Evolutionary conservation across 352 stramenopile species (phyloP).

Genomic region (Pelagophyceae sp.): DNA sequence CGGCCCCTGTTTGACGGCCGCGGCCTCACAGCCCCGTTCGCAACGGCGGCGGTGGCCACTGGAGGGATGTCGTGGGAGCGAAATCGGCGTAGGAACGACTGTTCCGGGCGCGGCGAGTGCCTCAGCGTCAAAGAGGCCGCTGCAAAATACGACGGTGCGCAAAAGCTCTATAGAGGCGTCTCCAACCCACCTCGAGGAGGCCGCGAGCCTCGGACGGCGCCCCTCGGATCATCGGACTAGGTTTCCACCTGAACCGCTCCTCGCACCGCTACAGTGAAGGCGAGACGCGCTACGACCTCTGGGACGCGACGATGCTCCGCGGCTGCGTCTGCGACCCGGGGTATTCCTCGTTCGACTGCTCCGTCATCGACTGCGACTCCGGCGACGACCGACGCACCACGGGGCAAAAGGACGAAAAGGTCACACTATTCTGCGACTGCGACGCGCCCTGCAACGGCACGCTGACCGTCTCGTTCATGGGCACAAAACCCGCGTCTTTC

Average conservation of each 20-base stretch:
- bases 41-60: no score
- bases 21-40: no score
- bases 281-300: constrained; percentile 35
- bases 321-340: constrained; percentile 70
- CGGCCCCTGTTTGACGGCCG: no score
- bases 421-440: constrained; percentile 33
- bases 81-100: constrained; percentile 21
- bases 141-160: constrained; percentile 11
- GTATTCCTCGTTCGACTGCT: constrained; percentile 58
- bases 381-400: constrained; percentile 26
- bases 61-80: constrained; percentile 23
- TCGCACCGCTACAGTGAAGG: neutral
- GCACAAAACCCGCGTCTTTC: no score
- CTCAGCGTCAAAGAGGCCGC: constrained; percentile 24
- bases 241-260: neutral
- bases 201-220: neutral
- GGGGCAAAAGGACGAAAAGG: constrained; percentile 6
- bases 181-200: neutral
- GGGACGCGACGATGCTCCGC: constrained; percentile 67
- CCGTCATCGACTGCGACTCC: constrained; percentile 24
- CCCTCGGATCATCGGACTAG: constrained; percentile 8
- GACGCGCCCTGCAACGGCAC: constrained; percentile 27
- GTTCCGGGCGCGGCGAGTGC: constrained; percentile 24
- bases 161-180: no score
- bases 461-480: constrained; percentile 24